Percentiles rank a stretch among this genome's conserved stretches.
Evolutionary conservation across 2,329 filamentous ascomycete genomes (phyloP).

Genomic region (Botrytis fragariae): DNA sequence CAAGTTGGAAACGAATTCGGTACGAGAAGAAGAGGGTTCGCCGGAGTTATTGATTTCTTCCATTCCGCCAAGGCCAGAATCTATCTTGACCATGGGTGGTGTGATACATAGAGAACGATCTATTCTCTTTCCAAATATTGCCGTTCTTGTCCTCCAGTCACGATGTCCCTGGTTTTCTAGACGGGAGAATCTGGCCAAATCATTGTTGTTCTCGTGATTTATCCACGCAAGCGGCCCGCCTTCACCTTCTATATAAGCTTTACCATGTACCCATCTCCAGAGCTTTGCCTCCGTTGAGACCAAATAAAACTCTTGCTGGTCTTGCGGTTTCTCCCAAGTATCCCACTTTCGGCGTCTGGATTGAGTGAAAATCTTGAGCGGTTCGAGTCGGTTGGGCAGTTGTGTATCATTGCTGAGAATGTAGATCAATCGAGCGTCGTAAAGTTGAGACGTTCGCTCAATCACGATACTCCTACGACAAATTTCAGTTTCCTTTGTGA

Average conservation of each 20-base stretch:
- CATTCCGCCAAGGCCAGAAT: background rate
- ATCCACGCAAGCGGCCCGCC: background rate
- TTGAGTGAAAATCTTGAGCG: background rate
- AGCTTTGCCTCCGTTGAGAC: background rate
- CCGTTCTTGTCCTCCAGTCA: no score
- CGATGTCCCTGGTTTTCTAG: background rate
- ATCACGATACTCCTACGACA: conserved; percentile 10
- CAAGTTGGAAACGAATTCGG: background rate
- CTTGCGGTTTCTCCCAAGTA: background rate
- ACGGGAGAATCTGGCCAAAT: background rate
- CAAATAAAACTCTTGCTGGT: background rate
- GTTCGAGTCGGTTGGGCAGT: background rate
- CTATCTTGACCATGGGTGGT: background rate
- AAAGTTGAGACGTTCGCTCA: background rate
- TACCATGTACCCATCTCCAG: background rate
- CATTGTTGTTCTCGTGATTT: background rate
- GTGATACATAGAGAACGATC: background rate
- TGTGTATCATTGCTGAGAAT: background rate
- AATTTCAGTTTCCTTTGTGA: background rate
- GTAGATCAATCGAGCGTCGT: conserved; percentile 1
- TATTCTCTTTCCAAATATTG: background rate
- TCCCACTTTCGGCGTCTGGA: background rate
- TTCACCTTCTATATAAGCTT: background rate
- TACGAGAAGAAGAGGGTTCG: background rate
- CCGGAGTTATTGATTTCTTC: background rate